These are phyloP conservation scores for Colletotrichum costaricense DNA, from an alignment of 2,329 filamentous ascomycete species.

Conservation along the genomic window DNA sequence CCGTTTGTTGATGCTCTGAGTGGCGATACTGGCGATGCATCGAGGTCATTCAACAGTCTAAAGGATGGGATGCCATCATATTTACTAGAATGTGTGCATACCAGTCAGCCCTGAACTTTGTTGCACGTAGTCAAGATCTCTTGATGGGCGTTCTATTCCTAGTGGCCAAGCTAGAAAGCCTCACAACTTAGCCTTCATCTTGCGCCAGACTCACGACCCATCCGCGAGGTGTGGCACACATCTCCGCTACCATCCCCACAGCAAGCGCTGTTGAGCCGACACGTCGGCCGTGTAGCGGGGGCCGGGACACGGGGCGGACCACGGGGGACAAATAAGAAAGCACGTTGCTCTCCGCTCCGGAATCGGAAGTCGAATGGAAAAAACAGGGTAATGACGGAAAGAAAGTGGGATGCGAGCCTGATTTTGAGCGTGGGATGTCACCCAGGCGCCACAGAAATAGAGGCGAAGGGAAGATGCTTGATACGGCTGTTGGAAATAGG, in stretches of 20 bases:
- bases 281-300: neutral
- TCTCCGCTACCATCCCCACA: neutral
- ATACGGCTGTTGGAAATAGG: neutral
- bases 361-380: neutral
- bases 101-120: too few species aligned
- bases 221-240: neutral
- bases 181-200: neutral
- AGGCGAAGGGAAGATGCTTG: conserved; percentile 22
- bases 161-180: neutral
- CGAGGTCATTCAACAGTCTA: too few species aligned
- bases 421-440: neutral
- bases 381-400: neutral
- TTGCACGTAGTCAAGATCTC: neutral
- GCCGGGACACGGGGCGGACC: neutral
- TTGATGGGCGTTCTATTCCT: neutral
- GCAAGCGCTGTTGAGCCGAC: neutral
- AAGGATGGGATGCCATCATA: too few species aligned
- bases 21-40: too few species aligned
- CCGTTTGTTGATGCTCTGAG: too few species aligned
- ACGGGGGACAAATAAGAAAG: neutral
- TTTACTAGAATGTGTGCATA: too few species aligned
- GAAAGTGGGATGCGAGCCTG: neutral
- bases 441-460: neutral
- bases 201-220: neutral
- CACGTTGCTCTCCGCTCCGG: neutral